Evolutionary conservation across 352 stramenopile genomes (phyloP).

Genomic region (Phytophthora podocarpi): DNA sequence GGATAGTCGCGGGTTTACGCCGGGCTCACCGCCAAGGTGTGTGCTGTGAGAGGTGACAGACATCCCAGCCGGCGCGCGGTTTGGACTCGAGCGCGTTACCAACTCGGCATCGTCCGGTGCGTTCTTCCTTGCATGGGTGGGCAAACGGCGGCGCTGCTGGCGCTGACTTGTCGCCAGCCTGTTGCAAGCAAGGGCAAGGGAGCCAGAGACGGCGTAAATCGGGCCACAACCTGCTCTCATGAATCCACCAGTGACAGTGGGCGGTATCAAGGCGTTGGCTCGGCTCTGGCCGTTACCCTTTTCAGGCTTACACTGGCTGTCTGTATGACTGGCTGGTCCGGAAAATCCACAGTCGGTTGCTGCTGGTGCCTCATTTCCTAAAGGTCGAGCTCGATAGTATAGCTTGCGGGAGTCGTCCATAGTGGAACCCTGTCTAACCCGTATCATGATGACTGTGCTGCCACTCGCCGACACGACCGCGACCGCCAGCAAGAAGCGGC

Average conservation of each 20-base stretch:
- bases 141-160: background rate
- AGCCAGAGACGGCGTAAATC: constrained; percentile 19
- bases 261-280: constrained; percentile 25
- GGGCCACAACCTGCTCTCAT: constrained; percentile 29
- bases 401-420: background rate
- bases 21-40: background rate
- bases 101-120: background rate
- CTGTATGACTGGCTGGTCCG: constrained; percentile 35
- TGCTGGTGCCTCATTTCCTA: constrained; percentile 28
- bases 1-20: constrained; percentile 19
- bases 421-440: background rate
- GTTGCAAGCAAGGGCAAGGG: constrained; percentile 4
- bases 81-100: constrained; percentile 2
- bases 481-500: constrained; percentile 62
- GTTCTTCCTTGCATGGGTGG: background rate
- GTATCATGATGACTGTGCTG: constrained; percentile 56
- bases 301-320: constrained; percentile 28
- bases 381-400: constrained; percentile 16
- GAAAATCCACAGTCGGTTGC: constrained; percentile 29
- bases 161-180: background rate
- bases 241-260: constrained; percentile 31
- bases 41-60: background rate
- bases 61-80: background rate
- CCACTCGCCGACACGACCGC: constrained; percentile 28
- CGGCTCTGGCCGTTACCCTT: constrained; percentile 28